Base-by-base conservation (phyloP, 2,329 filamentous ascomycete species). In the Exophiala spinifera region DNA sequence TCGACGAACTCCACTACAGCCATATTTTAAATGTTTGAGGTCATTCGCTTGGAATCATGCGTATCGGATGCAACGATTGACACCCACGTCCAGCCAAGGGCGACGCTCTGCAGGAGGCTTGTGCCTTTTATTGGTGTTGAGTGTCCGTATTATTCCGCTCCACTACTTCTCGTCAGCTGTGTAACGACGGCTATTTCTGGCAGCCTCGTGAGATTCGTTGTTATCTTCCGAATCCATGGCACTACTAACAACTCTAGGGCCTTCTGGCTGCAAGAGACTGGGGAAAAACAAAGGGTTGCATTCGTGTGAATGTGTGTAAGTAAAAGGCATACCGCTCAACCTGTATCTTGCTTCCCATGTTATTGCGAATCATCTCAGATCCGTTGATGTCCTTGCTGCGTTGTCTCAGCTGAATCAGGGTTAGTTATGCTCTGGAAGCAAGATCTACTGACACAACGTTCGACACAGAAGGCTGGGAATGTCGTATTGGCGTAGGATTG, bases 351-450 rank as follows among this genome's bases (percentile, higher is more conserved):
- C 7, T 46, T 20, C 25, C 45, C 45, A 23, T 43, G 45, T 23
- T 34, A 14, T 31, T 34, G 23, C 40, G 15, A 48, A 15, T 42
- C 25, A 25, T 14, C 45, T 23, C 37, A 39, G 33, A 39, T 49
- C 17, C 31, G 39, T 56, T 56, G 13, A 42, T 28, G 42, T 46
- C 36, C 40, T 17, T 36, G 37, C 56, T 36, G 50, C 49, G 25
- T 20, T 59, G 56, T 59, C 46, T 53, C 56, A 56, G 49, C 49
- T 48, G 25, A 51, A 28, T 21, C 49, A 39, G 10, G 42, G n/a
- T 15, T 23, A 10, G 53, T 44, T 28, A 47, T 20, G 42, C 53
- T 59, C 56, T 56, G 51, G 55, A 57, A 57, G 47, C 42, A 50
- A 13, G 31, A n/a, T 36, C 25, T 23, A 46, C 40, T 25, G n/a